Percentiles rank a stretch among this genome's conserved stretches.
Evolutionary conservation across 73 alveolate genomes (phyloP).

Genomic region (Paramecium sexaurelia): DNA sequence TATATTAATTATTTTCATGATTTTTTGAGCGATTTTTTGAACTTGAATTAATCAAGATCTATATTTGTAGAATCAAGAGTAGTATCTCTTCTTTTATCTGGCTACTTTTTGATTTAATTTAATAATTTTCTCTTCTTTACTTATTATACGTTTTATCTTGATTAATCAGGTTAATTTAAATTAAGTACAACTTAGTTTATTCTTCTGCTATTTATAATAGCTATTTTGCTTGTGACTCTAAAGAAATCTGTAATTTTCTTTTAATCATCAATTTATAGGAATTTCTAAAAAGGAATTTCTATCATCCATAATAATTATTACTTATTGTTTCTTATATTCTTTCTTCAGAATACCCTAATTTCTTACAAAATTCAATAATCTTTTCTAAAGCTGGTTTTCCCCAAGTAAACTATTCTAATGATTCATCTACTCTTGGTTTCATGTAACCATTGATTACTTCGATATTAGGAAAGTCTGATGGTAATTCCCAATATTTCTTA

Average conservation of each 20-base stretch:
- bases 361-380: constrained; percentile 62
- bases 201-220: constrained; percentile 69
- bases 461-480: constrained; percentile 74
- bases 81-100: constrained; percentile 1
- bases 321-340: constrained; percentile 48
- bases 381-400: constrained; percentile 74
- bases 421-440: constrained; percentile 71
- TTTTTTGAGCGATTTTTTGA: constrained; percentile 27
- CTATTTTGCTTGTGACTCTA: constrained; percentile 73
- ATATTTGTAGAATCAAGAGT: constrained; percentile 5
- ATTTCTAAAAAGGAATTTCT: constrained; percentile 52
- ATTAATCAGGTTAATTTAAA: constrained; percentile 61
- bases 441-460: constrained; percentile 73
- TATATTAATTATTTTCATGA: neutral
- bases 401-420: constrained; percentile 76
- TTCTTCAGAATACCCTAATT: constrained; percentile 56
- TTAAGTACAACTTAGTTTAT: constrained; percentile 71
- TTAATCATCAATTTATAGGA: constrained; percentile 66
- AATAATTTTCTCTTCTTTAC: constrained; percentile 13
- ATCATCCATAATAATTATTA: constrained; percentile 23
- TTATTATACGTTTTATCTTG: constrained; percentile 20
- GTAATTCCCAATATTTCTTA: constrained; percentile 85
- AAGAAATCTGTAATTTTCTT: constrained; percentile 72
- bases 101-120: neutral
- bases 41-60: constrained; percentile 43